Base-by-base conservation (phyloP, 495 filamentous ascomycete species). In the Annulohypoxylon maeteangense region DNA sequence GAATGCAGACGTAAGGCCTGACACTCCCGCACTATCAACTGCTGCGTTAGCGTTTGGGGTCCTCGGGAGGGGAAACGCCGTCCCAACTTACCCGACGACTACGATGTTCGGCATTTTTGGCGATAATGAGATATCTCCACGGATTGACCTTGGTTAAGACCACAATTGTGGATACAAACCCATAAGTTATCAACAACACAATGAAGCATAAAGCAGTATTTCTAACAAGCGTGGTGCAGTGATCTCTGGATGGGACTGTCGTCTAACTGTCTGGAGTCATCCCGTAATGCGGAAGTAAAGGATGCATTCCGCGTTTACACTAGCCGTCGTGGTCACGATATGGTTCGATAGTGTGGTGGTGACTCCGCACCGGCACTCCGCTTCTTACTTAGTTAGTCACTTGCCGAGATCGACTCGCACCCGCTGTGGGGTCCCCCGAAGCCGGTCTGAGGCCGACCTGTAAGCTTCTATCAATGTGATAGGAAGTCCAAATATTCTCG, bases 1-100 rank as follows among this genome's bases (percentile, higher is more conserved):
- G 34, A 97, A 87, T 7, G 96, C 95, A 7, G 92, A 94, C n/a
- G 95, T 98, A 59, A 99, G 86, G 56, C 95, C 95, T 50, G 90
- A 87, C 4, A 99, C 94, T 14, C 95, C 95, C 62, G 95, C 96
- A 42, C 95, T 98, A 70, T 62, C 5, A 67, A 4, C 2, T 54
- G 42, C 57, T 38, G 20, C 31, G 58, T 76, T 56, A 76, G 62
- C 44, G 34, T 65, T 40, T 8, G 12, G 4, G 32, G 18, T 3
- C 32, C 16, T 62, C 20, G 27, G 32, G 29, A 18, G 25, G 29
- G 56, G 34, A 31, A 27, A 56, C 45, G 42, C 74, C 44, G 45
- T n/a, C 56, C 22, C 14, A 42, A 70, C 83, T 75, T 81, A 90
- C 90, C 90, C 90, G 53, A 91, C 77, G 53, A 92, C 83, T 4